Evolutionary conservation across 1,284 basidiomycete genomes (phyloP).

Genomic region (Phenoliferia sp.): DNA sequence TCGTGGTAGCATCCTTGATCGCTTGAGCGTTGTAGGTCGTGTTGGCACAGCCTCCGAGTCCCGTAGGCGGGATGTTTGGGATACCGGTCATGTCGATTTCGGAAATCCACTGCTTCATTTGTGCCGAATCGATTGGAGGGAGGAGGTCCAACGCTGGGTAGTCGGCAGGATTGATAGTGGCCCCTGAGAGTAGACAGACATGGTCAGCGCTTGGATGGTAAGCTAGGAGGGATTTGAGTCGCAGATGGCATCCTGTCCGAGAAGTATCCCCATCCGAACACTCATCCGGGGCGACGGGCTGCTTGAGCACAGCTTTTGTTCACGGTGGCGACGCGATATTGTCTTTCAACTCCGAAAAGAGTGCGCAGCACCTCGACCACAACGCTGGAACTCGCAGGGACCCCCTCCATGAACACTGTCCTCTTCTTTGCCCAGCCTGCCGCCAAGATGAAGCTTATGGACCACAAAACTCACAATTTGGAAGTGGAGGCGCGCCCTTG

Average conservation of each 20-base stretch:
- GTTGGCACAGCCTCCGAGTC: slow-evolving; percentile 61
- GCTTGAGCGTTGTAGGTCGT: slow-evolving; percentile 57
- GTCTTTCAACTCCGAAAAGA: no score
- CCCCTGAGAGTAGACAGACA: background rate
- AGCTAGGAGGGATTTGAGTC: no score
- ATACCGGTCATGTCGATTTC: slow-evolving; percentile 60
- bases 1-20: slow-evolving; percentile 42
- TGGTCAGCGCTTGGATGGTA: background rate
- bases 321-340: no score
- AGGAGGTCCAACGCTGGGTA: slow-evolving; percentile 67
- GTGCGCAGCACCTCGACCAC: no score
- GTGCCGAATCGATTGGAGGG: slow-evolving; percentile 56
- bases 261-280: no score
- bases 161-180: slow-evolving; percentile 34
- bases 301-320: no score
- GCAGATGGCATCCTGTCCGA: no score
- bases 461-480: background rate
- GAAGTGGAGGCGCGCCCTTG: background rate
- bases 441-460: background rate
- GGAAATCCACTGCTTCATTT: slow-evolving; percentile 65
- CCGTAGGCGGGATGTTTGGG: slow-evolving; percentile 56
- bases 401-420: background rate
- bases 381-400: no score
- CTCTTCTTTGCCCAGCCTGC: background rate
- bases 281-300: no score